Conservation (phyloP, 2,329 filamentous ascomycete genomes). For the Paraconiothyrium sp. region DNA sequence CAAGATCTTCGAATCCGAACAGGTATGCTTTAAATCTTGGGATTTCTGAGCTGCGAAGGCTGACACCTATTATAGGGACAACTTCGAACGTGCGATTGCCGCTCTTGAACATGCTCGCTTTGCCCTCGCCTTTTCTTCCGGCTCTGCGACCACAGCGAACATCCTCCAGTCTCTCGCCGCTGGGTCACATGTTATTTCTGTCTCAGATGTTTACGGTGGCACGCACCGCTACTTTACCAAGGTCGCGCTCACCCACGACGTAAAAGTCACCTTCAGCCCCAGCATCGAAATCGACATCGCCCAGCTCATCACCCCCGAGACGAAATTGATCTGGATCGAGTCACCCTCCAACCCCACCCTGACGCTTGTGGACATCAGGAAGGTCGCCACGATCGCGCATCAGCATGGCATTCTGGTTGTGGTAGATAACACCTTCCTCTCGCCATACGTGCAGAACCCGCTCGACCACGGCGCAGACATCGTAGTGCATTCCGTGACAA, state of each 20-base stretch:
- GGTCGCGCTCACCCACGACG: slow-evolving; percentile 92
- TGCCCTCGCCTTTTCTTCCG: slow-evolving; percentile 92
- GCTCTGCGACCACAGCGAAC: slow-evolving; percentile 90
- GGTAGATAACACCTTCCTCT: slow-evolving; percentile 99
- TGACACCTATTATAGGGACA: slow-evolving; percentile 64
- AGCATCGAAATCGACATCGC: slow-evolving; percentile 89
- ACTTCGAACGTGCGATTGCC: slow-evolving; percentile 92
- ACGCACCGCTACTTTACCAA: slow-evolving; percentile 99
- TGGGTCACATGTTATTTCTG: slow-evolving; percentile 93
- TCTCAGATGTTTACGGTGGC: slow-evolving; percentile 97
- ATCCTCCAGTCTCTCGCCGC: slow-evolving; percentile 92
- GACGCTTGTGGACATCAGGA: slow-evolving; percentile 89
- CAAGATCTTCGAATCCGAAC: slow-evolving; percentile 92
- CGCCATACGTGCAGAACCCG: slow-evolving; percentile 95
- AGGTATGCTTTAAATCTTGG: slow-evolving; percentile 53
- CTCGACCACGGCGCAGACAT: slow-evolving; percentile 95
- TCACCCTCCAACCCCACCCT: slow-evolving; percentile 94
- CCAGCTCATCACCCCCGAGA: slow-evolving; percentile 85
- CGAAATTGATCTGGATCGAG: slow-evolving; percentile 97
- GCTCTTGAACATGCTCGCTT: slow-evolving; percentile 92
- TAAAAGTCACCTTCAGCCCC: slow-evolving; percentile 93
- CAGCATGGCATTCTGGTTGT: slow-evolving; percentile 90
- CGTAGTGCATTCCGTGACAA: slow-evolving; percentile 95
- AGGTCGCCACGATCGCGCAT: slow-evolving; percentile 84
- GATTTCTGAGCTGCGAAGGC: slow-evolving; percentile 1